Evolutionary conservation across 306 rosid genomes (phyloP).

Genomic region (Glycine soja): DNA sequence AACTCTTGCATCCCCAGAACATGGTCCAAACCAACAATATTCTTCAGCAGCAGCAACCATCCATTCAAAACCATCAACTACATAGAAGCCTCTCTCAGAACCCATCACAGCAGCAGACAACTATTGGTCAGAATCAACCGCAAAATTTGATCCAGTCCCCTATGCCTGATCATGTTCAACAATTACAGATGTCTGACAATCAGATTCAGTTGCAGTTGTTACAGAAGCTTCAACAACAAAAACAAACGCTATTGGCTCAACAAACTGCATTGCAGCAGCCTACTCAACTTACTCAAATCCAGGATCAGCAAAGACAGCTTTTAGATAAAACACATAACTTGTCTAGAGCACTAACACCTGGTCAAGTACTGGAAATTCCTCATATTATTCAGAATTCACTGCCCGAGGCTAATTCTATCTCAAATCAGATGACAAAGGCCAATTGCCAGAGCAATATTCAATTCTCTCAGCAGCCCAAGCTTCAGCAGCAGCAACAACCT

Average conservation of each 20-base stretch:
- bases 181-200: slow-evolving; percentile 73
- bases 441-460: slow-evolving; percentile 56
- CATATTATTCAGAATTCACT: slow-evolving; percentile 53
- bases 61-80: slow-evolving; percentile 68
- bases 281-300: slow-evolving; percentile 69
- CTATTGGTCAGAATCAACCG: slow-evolving; percentile 68
- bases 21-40: slow-evolving; percentile 58
- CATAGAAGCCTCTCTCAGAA: slow-evolving; percentile 72
- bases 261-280: slow-evolving; percentile 74
- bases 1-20: slow-evolving; percentile 73
- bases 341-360: slow-evolving; percentile 57
- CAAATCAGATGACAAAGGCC: slow-evolving; percentile 64
- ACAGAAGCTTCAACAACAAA: slow-evolving; percentile 85
- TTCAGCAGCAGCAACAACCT: slow-evolving; percentile 75
- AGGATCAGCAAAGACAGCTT: slow-evolving; percentile 77
- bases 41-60: slow-evolving; percentile 76
- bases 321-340: slow-evolving; percentile 70
- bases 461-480: slow-evolving; percentile 71
- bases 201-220: slow-evolving; percentile 76
- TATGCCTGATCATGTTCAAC: slow-evolving; percentile 72
- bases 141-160: slow-evolving; percentile 63
- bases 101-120: slow-evolving; percentile 56
- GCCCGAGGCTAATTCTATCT: slow-evolving; percentile 56
- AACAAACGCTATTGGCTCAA: slow-evolving; percentile 71
- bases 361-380: slow-evolving; percentile 70